A percentile compares a stretch with the other conserved stretches of the same genome.
Evolutionary conservation across 164 flowering plant genomes (phyloP).

Genomic region (Tetracentron sinense): DNA sequence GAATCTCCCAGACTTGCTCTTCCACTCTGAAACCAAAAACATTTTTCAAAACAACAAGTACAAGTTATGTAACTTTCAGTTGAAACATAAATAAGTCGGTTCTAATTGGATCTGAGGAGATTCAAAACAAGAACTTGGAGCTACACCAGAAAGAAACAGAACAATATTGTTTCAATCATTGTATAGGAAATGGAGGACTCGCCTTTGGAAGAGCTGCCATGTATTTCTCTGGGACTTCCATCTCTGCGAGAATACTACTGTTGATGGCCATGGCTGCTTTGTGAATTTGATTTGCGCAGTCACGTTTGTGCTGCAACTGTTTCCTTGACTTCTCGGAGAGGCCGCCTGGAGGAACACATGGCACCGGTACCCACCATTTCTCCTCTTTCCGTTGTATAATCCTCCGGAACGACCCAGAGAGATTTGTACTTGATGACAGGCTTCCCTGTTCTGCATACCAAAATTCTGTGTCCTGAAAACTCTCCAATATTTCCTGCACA

Average conservation of each 20-base stretch:
- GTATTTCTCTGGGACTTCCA: constrained; percentile 86
- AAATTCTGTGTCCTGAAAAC: constrained; percentile 61
- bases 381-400: constrained; percentile 65
- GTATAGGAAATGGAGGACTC: constrained; percentile 9
- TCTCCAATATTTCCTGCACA: constrained; percentile 67
- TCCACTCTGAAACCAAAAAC: constrained; percentile 83
- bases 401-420: constrained; percentile 61
- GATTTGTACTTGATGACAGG: constrained; percentile 38
- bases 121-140: too few relatives aligned
- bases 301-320: constrained; percentile 67
- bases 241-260: constrained; percentile 65
- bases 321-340: constrained; percentile 73
- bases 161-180: neutral
- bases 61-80: neutral
- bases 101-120: too few relatives aligned
- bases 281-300: constrained; percentile 80
- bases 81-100: too few relatives aligned
- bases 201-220: constrained; percentile 88
- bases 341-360: constrained; percentile 70
- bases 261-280: constrained; percentile 96
- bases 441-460: constrained; percentile 74
- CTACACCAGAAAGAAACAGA: neutral
- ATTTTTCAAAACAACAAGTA: too few relatives aligned
- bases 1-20: constrained; percentile 73
- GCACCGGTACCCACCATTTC: constrained; percentile 98